phyloP scores from a whole-genome alignment of 345 rosid genomes.

The Viola odorata region DNA sequence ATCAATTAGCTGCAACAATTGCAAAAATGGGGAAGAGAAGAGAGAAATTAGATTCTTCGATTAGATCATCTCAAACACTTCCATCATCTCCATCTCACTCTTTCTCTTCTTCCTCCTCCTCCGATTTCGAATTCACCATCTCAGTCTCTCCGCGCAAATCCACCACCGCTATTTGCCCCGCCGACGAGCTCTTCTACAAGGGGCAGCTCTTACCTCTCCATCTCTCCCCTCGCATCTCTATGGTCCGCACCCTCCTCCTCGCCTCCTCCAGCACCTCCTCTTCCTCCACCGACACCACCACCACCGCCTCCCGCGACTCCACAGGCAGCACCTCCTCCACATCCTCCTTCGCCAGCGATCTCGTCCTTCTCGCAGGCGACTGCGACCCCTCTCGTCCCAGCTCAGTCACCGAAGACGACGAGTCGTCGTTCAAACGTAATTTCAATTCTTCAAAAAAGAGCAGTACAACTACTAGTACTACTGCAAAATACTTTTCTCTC shows the following conservation, averaged over 20 bases:
- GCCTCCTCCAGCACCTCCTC: slow-evolving; percentile 74
- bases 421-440: too few species aligned
- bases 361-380: slow-evolving; percentile 36
- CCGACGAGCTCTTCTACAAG: slow-evolving; percentile 97
- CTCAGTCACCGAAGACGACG: slow-evolving; percentile 76
- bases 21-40: slow-evolving; percentile 35
- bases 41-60: slow-evolving; percentile 19
- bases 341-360: slow-evolving; percentile 49
- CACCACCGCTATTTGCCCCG: slow-evolving; percentile 65
- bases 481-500: slow-evolving; percentile 58
- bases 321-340: slow-evolving; percentile 65
- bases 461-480: too few species aligned
- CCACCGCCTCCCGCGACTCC: slow-evolving; percentile 82
- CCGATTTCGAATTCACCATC: slow-evolving; percentile 87
- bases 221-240: slow-evolving; percentile 84
- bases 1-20: slow-evolving; percentile 12
- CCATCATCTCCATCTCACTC: slow-evolving; percentile 75
- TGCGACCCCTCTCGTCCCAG: slow-evolving; percentile 84
- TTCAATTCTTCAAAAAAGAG: too few species aligned
- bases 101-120: slow-evolving; percentile 72
- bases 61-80: slow-evolving; percentile 49
- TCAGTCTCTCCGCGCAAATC: slow-evolving; percentile 73
- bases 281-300: slow-evolving; percentile 50
- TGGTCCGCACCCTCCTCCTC: slow-evolving; percentile 78
- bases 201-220: slow-evolving; percentile 96